Percentiles rank a stretch among this genome's conserved stretches.
Conservation (phyloP, 768 basidiomycete species). For the Rhizopogon sp. region DNA sequence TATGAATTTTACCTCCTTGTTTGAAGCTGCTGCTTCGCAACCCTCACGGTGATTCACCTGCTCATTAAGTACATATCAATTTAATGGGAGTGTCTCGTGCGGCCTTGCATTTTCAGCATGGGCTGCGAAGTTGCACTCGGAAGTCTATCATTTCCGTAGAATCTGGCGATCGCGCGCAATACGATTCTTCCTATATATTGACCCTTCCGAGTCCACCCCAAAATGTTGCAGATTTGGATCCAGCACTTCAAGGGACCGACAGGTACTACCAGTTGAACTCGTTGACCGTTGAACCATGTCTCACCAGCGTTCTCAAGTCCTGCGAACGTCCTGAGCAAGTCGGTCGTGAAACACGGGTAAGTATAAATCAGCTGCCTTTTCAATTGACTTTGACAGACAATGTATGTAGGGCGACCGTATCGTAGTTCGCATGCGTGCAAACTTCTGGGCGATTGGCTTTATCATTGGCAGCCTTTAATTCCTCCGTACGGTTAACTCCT, state of each 20-base stretch:
- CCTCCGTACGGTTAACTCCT: too few species aligned
- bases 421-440: constrained; percentile 19
- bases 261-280: background rate
- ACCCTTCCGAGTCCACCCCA: too few species aligned
- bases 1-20: too few species aligned
- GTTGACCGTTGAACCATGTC: background rate
- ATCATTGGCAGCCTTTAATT: constrained; percentile 10
- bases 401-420: constrained; percentile 19
- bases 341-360: background rate
- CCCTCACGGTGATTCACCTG: too few species aligned
- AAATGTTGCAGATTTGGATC: background rate
- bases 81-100: too few species aligned
- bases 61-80: too few species aligned
- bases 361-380: background rate
- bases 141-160: background rate
- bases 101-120: background rate
- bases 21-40: too few species aligned
- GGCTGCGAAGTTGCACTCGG: too few species aligned
- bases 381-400: background rate
- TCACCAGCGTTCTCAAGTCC: background rate
- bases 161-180: background rate
- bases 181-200: background rate
- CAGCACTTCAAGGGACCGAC: background rate
- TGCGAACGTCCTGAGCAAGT: background rate
- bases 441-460: constrained; percentile 30